Conservation (phyloP, 495 filamentous ascomycete genomes). For the Hypoxylon intermedium region DNA sequence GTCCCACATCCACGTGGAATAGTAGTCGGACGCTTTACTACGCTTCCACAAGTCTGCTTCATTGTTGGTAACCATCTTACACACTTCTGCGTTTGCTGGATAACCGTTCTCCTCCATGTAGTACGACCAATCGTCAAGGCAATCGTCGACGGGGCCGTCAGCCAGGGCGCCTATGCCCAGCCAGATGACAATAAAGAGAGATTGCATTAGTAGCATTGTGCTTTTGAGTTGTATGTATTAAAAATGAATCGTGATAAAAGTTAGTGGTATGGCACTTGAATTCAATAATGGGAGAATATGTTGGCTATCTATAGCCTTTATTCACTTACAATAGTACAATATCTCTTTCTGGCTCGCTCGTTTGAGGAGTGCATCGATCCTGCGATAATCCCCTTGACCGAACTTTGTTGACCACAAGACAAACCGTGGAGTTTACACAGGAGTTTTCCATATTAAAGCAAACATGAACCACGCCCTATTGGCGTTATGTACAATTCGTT, state of each 20-base stretch:
- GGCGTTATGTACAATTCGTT: too few relatives aligned
- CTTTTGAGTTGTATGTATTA: too few relatives aligned
- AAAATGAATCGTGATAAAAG: neutral
- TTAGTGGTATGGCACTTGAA: neutral
- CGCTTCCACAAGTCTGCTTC: neutral
- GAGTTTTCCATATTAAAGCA: too few relatives aligned
- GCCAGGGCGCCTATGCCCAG: neutral
- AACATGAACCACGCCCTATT: too few relatives aligned
- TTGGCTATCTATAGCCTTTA: neutral
- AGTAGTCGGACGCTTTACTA: constrained; percentile 1
- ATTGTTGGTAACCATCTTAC: constrained; percentile 1
- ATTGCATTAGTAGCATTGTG: neutral
- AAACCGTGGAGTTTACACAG: too few relatives aligned
- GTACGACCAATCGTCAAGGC: neutral
- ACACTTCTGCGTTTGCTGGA: neutral
- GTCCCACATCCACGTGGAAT: neutral
- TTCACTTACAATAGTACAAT: too few relatives aligned
- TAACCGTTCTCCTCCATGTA: neutral
- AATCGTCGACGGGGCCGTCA: neutral
- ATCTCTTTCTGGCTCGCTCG: too few relatives aligned
- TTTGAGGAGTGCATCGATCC: too few relatives aligned
- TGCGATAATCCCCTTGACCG: too few relatives aligned
- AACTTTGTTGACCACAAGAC: too few relatives aligned
- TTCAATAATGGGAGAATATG: neutral
- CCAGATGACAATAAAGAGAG: neutral